Evolutionary conservation across 306 rosid genomes (phyloP).

Genomic region (Gynostemma pentaphyllum): DNA sequence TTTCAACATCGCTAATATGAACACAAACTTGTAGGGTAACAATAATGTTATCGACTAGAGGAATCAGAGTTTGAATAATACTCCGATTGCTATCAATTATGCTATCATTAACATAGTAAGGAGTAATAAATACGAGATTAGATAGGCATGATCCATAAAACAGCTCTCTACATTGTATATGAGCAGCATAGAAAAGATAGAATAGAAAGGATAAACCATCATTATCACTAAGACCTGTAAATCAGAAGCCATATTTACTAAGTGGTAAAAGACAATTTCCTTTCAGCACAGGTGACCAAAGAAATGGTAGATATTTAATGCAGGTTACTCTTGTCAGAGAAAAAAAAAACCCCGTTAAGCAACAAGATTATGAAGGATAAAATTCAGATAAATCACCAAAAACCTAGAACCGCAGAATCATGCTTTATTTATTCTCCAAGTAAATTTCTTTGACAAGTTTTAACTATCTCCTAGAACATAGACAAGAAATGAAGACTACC

Average conservation of each 20-base stretch:
- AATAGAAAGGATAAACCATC: conserved; percentile 18
- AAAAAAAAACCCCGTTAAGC: too few relatives aligned
- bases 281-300: conserved; percentile 17
- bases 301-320: conserved; percentile 31
- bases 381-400: background rate
- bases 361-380: background rate
- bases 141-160: conserved; percentile 7
- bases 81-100: background rate
- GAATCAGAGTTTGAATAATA: background rate
- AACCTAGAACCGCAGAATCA: background rate
- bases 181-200: conserved; percentile 12
- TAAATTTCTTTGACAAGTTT: background rate
- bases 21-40: background rate
- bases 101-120: background rate
- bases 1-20: background rate
- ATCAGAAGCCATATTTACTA: conserved; percentile 15
- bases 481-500: background rate
- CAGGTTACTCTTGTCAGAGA: conserved; percentile 47
- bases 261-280: conserved; percentile 12
- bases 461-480: background rate
- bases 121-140: conserved; percentile 6
- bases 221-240: conserved; percentile 17
- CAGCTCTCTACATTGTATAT: conserved; percentile 3
- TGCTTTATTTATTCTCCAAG: conserved; percentile 1
- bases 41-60: conserved; percentile 5